These are phyloP conservation scores for Suillus brevipes DNA, from an alignment of 768 basidiomycete species.

Conservation along the genomic window DNA sequence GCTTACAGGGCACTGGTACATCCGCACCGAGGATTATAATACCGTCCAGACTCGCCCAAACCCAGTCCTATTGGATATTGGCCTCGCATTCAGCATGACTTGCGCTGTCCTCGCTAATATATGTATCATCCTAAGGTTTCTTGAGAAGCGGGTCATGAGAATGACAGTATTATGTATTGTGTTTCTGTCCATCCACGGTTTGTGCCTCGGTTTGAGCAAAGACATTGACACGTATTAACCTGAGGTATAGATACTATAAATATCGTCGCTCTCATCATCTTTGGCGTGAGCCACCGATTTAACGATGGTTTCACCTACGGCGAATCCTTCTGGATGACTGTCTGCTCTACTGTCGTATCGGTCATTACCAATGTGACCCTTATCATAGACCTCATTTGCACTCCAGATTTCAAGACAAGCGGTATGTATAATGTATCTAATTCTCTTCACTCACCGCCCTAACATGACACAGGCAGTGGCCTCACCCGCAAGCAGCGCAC, in stretches of 20 bases:
- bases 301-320: conserved; percentile 71
- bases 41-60: conserved; percentile 53
- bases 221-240: background rate
- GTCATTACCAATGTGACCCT: conserved; percentile 67
- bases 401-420: conserved; percentile 57
- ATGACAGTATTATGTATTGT: conserved; percentile 67
- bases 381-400: conserved; percentile 57
- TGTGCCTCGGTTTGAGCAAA: conserved; percentile 19
- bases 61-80: conserved; percentile 57
- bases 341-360: conserved; percentile 72
- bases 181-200: conserved; percentile 71
- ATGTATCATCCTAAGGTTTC: conserved; percentile 66
- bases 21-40: conserved; percentile 44
- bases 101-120: conserved; percentile 69
- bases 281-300: conserved; percentile 61
- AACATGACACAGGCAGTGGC: conserved; percentile 59
- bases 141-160: conserved; percentile 62
- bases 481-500: conserved; percentile 78
- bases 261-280: conserved; percentile 54
- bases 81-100: conserved; percentile 63
- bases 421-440: conserved; percentile 40
- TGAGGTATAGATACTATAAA: conserved; percentile 63
- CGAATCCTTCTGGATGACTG: conserved; percentile 73
- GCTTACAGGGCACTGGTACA: conserved; percentile 74
- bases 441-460: conserved; percentile 3